phyloP scores from a whole-genome alignment of 2,329 filamentous ascomycete species.

The Paecilomyces variotii region DNA sequence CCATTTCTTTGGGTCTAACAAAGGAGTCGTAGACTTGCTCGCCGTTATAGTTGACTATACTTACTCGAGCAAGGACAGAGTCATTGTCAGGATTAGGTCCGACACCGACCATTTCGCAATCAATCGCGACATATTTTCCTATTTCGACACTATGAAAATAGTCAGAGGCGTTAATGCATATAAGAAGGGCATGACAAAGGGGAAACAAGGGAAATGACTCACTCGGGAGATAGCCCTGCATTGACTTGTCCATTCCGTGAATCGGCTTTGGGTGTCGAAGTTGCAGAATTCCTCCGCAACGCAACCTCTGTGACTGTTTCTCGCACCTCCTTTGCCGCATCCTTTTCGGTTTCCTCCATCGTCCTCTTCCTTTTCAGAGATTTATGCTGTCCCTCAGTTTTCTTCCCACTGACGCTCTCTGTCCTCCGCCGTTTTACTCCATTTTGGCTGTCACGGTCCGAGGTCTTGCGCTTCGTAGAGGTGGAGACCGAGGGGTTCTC shows the following conservation, averaged over 20 bases:
- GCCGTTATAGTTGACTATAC: slow-evolving; percentile 88
- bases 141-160: slow-evolving; percentile 51
- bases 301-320: slow-evolving; percentile 52
- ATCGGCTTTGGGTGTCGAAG: slow-evolving; percentile 41
- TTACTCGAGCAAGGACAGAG: slow-evolving; percentile 76
- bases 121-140: slow-evolving; percentile 85
- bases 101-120: slow-evolving; percentile 98
- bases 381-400: slow-evolving; percentile 11
- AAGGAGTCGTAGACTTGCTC: slow-evolving; percentile 91
- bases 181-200: not conserved
- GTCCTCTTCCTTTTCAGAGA: slow-evolving; percentile 24
- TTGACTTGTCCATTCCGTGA: slow-evolving; percentile 50
- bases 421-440: slow-evolving; percentile 26
- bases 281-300: slow-evolving; percentile 56
- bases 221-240: slow-evolving; percentile 49
- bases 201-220: slow-evolving; percentile 15
- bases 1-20: slow-evolving; percentile 66
- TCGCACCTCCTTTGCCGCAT: slow-evolving; percentile 46
- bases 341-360: slow-evolving; percentile 14
- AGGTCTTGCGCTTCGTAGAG: slow-evolving; percentile 25
- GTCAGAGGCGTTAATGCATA: slow-evolving; percentile 6
- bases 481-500: slow-evolving; percentile 12
- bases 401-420: slow-evolving; percentile 13
- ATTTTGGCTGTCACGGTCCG: slow-evolving; percentile 23
- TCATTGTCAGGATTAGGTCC: slow-evolving; percentile 53